phyloP scores from a whole-genome alignment of 2,329 filamentous ascomycete species.

The Xylaria sp. region DNA sequence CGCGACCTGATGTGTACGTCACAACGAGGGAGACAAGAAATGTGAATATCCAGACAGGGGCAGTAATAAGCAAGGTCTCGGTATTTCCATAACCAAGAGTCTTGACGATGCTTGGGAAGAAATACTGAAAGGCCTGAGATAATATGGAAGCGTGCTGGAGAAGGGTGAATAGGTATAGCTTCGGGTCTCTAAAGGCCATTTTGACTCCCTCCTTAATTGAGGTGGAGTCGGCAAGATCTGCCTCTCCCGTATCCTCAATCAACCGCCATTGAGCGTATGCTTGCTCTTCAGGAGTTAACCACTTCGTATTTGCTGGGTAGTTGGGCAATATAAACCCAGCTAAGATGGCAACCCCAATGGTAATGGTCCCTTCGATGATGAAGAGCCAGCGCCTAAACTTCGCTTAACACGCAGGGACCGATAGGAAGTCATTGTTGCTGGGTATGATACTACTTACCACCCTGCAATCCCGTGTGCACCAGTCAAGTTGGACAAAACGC shows the following conservation, averaged over 20 bases:
- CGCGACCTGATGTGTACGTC: slow-evolving; percentile 65
- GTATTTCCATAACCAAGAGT: slow-evolving; percentile 68
- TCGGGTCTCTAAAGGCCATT: slow-evolving; percentile 60
- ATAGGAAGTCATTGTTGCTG: neutral
- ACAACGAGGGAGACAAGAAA: slow-evolving; percentile 65
- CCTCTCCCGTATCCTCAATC: slow-evolving; percentile 59
- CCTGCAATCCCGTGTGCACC: slow-evolving; percentile 54
- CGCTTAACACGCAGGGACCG: neutral
- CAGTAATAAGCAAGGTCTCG: slow-evolving; percentile 67
- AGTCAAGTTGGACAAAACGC: slow-evolving; percentile 57
- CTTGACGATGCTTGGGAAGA: slow-evolving; percentile 72
- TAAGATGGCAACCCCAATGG: slow-evolving; percentile 52
- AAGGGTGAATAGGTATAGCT: slow-evolving; percentile 64
- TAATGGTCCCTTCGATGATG: slow-evolving; percentile 56
- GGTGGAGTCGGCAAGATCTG: slow-evolving; percentile 54
- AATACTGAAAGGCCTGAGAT: slow-evolving; percentile 70
- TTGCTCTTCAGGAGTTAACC: slow-evolving; percentile 63
- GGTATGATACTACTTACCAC: slow-evolving; percentile 46
- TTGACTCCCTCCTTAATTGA: slow-evolving; percentile 59
- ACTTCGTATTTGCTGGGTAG: slow-evolving; percentile 63
- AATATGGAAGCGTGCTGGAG: slow-evolving; percentile 64
- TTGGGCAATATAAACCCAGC: slow-evolving; percentile 59
- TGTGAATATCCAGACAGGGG: slow-evolving; percentile 65
- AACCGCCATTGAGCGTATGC: slow-evolving; percentile 64
- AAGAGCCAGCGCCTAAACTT: slow-evolving; percentile 51